Percentiles rank a stretch among this genome's conserved stretches.
These are phyloP conservation scores for Datisca glomerata DNA, from an alignment of 306 rosid species.

Conservation along the genomic window DNA sequence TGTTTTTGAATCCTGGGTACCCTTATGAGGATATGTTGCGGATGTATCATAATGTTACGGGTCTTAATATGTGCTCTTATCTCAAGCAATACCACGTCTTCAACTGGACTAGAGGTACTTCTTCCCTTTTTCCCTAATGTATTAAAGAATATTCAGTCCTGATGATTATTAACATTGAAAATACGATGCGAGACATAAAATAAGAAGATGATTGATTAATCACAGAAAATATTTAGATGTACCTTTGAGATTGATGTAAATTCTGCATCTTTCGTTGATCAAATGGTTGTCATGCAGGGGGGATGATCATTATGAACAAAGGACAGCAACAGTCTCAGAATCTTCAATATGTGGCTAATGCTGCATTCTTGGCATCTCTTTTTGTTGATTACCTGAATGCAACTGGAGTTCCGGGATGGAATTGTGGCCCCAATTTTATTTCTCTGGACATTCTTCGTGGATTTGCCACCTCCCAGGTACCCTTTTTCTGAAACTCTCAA, in stretches of 20 bases:
- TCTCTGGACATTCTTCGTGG: constrained; percentile 16
- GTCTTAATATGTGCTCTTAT: constrained; percentile 58
- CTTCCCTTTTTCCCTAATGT: too few species aligned
- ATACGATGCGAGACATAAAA: too few species aligned
- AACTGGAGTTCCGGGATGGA: constrained; percentile 36
- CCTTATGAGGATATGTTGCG: constrained; percentile 49
- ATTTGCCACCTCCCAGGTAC: constrained; percentile 60
- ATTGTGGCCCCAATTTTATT: constrained; percentile 29
- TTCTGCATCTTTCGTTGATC: too few species aligned
- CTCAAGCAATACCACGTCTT: constrained; percentile 30
- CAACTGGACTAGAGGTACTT: constrained; percentile 34
- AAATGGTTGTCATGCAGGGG: constrained; percentile 37
- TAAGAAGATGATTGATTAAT: too few species aligned
- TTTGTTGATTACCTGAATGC: constrained; percentile 48
- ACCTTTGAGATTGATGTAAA: too few species aligned
- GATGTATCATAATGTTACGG: constrained; percentile 40
- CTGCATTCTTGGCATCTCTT: constrained; percentile 55
- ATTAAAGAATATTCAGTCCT: too few species aligned
- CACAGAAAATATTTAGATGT: too few species aligned
- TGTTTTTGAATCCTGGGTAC: constrained; percentile 47
- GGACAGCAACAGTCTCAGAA: constrained; percentile 31
- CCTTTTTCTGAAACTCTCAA: neutral
- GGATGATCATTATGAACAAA: constrained; percentile 37
- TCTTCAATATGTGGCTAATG: constrained; percentile 51
- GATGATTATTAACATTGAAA: too few species aligned